These are phyloP conservation scores for Trametes meyenii DNA, from an alignment of 768 basidiomycete genomes.

Conservation along the genomic window DNA sequence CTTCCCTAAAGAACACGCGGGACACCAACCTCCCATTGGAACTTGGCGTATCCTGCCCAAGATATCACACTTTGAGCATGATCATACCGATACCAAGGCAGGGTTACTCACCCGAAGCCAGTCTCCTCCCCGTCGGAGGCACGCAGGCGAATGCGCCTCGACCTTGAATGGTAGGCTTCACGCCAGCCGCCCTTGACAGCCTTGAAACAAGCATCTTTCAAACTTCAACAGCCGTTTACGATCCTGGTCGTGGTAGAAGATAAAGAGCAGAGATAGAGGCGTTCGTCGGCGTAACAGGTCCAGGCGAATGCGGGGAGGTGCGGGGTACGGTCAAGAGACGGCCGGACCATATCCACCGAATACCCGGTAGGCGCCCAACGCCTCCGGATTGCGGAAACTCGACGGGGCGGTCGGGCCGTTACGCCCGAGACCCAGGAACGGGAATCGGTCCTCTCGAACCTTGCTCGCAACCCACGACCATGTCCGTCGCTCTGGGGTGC, in stretches of 20 bases:
- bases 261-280: not conserved
- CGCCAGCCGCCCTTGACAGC: not conserved
- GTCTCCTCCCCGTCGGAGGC: not conserved
- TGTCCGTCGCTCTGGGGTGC: not conserved
- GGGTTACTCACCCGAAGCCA: constrained; percentile 1
- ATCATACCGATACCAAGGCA: not conserved
- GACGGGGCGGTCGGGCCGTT: too few relatives aligned
- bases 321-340: constrained; percentile 5
- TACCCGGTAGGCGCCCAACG: constrained; percentile 6
- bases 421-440: too few relatives aligned
- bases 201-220: not conserved
- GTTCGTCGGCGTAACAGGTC: not conserved
- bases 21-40: constrained; percentile 34
- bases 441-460: too few relatives aligned
- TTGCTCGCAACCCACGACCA: too few relatives aligned
- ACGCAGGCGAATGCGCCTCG: not conserved
- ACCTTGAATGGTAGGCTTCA: not conserved
- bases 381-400: too few relatives aligned
- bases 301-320: not conserved
- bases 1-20: not conserved
- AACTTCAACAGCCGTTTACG: too few relatives aligned
- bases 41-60: constrained; percentile 28
- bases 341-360: constrained; percentile 19
- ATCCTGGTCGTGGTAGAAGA: too few relatives aligned
- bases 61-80: not conserved